Evolutionary conservation across 257 asterid species (phyloP), one percentile per base, ranked within the genome.

Genomic region (Solanum paucissectum): DNA sequence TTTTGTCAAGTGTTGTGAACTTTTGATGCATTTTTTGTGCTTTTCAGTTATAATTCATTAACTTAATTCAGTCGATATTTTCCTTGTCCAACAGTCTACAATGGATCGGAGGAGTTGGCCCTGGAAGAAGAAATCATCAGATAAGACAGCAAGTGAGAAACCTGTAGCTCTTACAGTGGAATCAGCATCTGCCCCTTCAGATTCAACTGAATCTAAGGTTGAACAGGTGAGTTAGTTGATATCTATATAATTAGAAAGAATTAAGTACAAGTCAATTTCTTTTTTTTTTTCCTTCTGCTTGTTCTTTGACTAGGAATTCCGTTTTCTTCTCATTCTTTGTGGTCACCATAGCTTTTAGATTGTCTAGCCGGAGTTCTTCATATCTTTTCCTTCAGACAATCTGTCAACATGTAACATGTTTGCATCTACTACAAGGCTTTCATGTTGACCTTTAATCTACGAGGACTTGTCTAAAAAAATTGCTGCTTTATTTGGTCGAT

Each of bases 91-190:
- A 60, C 91, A 93, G 94, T 85, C 86, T 62, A 84, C 83, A 81
- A 97, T 97, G 99, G 98, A 96, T 86, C 93, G 89, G 83, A 88
- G 96, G 91, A 93, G 98, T 90, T 97, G 99, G 99, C 99, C 99
- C 2, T 97, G 99, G 99, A 97, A 97, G 98, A 97, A 94, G 89
- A 97, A 97, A 87, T 94, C 98, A 58, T 95, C 98, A 77, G 99
- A 95, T 86, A 95, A 95, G 89, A 93, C 93, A 37, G 91, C 92
- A 58, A 88, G 88, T 27, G 96, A 92, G 85, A 93, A 93, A 90
- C 84, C 82, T 66, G 90, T 89, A 73, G 87, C 86, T 44, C 86
- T 91, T 83, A 93, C 87, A 62, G 83, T 92, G 49, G 95, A 91
- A 20, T 87, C 94, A 89, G 87, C 94, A 29, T 25, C 91, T 42